These are phyloP conservation scores for Populus alba DNA, from an alignment of 345 rosid species.

Conservation along the genomic window DNA sequence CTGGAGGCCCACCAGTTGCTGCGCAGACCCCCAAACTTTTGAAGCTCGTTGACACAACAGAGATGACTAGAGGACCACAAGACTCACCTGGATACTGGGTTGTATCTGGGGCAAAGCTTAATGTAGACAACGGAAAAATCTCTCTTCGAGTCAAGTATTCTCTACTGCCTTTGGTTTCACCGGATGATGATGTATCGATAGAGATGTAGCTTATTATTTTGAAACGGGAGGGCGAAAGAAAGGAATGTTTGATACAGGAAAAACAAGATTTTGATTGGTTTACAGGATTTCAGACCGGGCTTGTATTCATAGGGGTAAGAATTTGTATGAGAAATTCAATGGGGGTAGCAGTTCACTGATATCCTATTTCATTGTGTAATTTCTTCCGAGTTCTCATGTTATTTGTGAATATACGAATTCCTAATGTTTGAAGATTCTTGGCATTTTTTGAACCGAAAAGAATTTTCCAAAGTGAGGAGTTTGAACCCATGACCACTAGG, in stretches of 20 bases:
- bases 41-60: conserved; percentile 83
- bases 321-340: too few species aligned
- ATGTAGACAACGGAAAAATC: conserved; percentile 82
- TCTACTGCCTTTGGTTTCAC: conserved; percentile 32
- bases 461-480: not conserved
- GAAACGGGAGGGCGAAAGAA: not conserved
- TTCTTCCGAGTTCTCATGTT: not conserved
- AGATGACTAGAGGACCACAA: conserved; percentile 90
- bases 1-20: conserved; percentile 93
- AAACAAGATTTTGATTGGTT: not conserved
- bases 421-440: not conserved
- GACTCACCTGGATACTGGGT: conserved; percentile 96
- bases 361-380: not conserved
- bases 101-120: conserved; percentile 83
- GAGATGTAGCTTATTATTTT: not conserved
- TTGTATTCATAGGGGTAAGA: not conserved
- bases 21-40: conserved; percentile 81
- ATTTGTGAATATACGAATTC: not conserved
- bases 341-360: not conserved
- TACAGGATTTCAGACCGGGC: not conserved
- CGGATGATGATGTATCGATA: conserved; percentile 21
- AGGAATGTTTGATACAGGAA: not conserved
- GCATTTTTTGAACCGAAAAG: not conserved
- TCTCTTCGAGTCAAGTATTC: conserved; percentile 89
- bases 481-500: not conserved